These are phyloP conservation scores for Lepiota venenata DNA, from an alignment of 768 basidiomycete genomes.

Conservation along the genomic window DNA sequence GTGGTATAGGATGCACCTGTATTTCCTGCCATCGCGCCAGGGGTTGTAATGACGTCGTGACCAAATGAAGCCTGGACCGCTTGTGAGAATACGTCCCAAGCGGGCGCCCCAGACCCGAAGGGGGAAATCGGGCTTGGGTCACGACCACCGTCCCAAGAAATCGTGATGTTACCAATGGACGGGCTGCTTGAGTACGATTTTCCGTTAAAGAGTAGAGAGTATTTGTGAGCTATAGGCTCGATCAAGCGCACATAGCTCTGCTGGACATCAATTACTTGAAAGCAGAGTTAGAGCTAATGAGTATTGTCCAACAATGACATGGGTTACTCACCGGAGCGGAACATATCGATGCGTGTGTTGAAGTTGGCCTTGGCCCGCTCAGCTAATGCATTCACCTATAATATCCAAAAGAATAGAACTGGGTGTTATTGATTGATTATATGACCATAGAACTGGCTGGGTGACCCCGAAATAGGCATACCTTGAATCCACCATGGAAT, in stretches of 20 bases:
- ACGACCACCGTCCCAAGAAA: conserved; percentile 16
- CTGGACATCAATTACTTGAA: conserved; percentile 18
- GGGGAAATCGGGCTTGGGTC: conserved; percentile 26
- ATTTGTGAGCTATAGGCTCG: conserved; percentile 23
- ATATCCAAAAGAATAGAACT: not conserved
- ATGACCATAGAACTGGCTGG: conserved; percentile 1
- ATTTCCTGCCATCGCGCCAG: conserved; percentile 29
- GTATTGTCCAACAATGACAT: not conserved
- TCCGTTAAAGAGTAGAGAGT: conserved; percentile 21
- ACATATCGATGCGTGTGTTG: conserved; percentile 25
- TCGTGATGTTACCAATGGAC: conserved; percentile 24
- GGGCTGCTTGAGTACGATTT: conserved; percentile 15
- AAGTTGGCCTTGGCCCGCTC: conserved; percentile 24
- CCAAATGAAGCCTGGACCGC: conserved; percentile 27
- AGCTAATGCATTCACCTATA: conserved; percentile 25
- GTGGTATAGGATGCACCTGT: conserved; percentile 18
- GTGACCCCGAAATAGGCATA: not conserved
- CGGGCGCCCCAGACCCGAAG: conserved; percentile 16
- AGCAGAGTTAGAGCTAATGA: not conserved
- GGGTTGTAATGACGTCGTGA: conserved; percentile 21
- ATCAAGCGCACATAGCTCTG: conserved; percentile 18
- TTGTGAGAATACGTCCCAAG: conserved; percentile 22
- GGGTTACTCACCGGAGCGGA: conserved; percentile 22
- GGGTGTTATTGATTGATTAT: not conserved
- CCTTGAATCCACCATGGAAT: conserved; percentile 27